These are phyloP conservation scores for Talaromyces ruber DNA, from an alignment of 495 filamentous ascomycete species.

Conservation along the genomic window DNA sequence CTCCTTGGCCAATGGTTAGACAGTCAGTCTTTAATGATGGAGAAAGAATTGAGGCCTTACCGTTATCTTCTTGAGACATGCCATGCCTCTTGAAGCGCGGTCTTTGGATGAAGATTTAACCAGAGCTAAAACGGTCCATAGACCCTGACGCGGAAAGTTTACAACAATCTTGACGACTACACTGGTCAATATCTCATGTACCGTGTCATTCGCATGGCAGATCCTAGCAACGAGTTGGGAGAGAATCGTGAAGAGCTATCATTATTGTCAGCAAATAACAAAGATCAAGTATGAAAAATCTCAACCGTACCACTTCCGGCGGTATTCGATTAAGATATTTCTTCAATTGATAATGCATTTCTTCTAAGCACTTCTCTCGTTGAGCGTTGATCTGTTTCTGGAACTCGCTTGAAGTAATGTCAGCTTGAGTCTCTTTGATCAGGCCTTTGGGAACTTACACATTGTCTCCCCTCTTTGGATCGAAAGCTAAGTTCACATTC, in stretches of 20 bases:
- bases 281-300: not conserved
- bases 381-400: conserved; percentile 43
- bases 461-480: conserved; percentile 55
- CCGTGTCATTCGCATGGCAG: conserved; percentile 67
- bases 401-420: conserved; percentile 38
- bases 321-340: conserved; percentile 70
- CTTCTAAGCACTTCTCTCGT: conserved; percentile 57
- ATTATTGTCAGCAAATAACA: conserved; percentile 11
- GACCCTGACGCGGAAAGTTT: conserved; percentile 76
- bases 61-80: conserved; percentile 40
- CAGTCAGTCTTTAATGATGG: not conserved
- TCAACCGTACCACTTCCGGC: conserved; percentile 52
- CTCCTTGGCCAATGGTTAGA: conserved; percentile 25
- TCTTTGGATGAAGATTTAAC: conserved; percentile 50
- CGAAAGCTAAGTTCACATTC: conserved; percentile 56
- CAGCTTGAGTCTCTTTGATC: conserved; percentile 4
- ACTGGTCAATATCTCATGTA: conserved; percentile 62
- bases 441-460: conserved; percentile 26
- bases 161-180: conserved; percentile 78
- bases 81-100: conserved; percentile 34
- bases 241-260: conserved; percentile 75
- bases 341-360: conserved; percentile 60
- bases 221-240: conserved; percentile 91
- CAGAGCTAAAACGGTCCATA: conserved; percentile 86
- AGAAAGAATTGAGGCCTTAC: conserved; percentile 12